Conservation (phyloP, 73 alveolate genomes). For the Uronychia setigera region DNA sequence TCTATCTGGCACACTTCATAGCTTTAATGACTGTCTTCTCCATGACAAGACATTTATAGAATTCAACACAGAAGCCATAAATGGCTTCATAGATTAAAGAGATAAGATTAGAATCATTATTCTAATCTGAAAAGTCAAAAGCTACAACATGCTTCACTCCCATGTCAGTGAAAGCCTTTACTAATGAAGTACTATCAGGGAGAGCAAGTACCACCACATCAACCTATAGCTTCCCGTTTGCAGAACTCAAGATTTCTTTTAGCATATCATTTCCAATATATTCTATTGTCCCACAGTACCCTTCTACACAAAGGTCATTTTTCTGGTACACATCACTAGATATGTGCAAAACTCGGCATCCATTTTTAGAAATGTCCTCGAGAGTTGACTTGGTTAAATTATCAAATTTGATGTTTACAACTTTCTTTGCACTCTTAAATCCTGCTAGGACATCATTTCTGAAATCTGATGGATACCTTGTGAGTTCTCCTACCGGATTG, state of each 20-base stretch:
- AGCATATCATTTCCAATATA: constrained; percentile 13
- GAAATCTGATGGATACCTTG: constrained; percentile 42
- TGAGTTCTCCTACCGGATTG: constrained; percentile 46
- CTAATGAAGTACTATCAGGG: constrained; percentile 42
- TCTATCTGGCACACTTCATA: constrained; percentile 15
- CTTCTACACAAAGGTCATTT: constrained; percentile 43
- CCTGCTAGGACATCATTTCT: constrained; percentile 22
- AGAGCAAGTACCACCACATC: constrained; percentile 66
- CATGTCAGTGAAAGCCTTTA: constrained; percentile 32
- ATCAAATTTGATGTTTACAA: constrained; percentile 55
- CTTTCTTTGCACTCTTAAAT: constrained; percentile 44
- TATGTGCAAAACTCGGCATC: constrained; percentile 59
- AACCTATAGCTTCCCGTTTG: constrained; percentile 19
- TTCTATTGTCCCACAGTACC: constrained; percentile 40
- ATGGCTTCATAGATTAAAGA: constrained; percentile 46
- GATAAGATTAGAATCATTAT: constrained; percentile 6
- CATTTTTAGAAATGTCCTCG: constrained; percentile 29
- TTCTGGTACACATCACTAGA: constrained; percentile 51
- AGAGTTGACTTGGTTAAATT: constrained; percentile 28
- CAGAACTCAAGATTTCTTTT: constrained; percentile 16
- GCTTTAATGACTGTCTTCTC: constrained; percentile 27
- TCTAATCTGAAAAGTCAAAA: constrained; percentile 40
- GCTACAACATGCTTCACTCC: constrained; percentile 60
- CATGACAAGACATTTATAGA: constrained; percentile 31
- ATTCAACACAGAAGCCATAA: constrained; percentile 57